These are phyloP conservation scores for Colletotrichum sublineola DNA, from an alignment of 2,329 filamentous ascomycete genomes.

Conservation along the genomic window DNA sequence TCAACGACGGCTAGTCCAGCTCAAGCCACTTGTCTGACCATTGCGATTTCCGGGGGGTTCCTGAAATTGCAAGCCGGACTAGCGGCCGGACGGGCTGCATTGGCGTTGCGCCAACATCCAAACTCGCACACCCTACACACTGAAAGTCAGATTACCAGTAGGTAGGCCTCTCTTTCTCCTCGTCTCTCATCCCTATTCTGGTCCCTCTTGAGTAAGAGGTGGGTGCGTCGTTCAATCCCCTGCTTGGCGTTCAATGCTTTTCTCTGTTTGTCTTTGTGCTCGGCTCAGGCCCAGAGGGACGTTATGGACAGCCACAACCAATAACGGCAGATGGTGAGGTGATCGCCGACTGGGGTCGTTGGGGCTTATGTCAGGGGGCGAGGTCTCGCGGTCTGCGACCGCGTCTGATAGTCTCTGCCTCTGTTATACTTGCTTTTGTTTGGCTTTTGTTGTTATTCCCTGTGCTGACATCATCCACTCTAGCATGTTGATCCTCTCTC, in stretches of 20 bases:
- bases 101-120: constrained; percentile 34
- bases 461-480: constrained; percentile 40
- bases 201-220: not conserved
- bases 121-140: not conserved
- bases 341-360: constrained; percentile 32
- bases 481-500: constrained; percentile 31
- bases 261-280: constrained; percentile 4
- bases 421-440: constrained; percentile 27
- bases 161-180: not conserved
- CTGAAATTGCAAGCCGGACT: constrained; percentile 38
- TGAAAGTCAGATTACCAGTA: not conserved
- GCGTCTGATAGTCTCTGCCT: constrained; percentile 37
- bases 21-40: constrained; percentile 42
- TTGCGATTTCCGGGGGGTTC: constrained; percentile 24
- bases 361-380: constrained; percentile 6
- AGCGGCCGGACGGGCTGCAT: constrained; percentile 34
- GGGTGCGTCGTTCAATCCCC: constrained; percentile 18
- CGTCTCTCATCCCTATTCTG: not conserved
- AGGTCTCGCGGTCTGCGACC: constrained; percentile 23
- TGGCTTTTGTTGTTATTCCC: constrained; percentile 29
- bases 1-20: constrained; percentile 40
- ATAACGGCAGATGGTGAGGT: constrained; percentile 3
- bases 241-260: constrained; percentile 36
- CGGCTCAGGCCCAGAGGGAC: constrained; percentile 1
- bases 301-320: constrained; percentile 19